Evolutionary conservation across 2,329 filamentous ascomycete species (phyloP).

Genomic region (Uncinocarpus reesii): DNA sequence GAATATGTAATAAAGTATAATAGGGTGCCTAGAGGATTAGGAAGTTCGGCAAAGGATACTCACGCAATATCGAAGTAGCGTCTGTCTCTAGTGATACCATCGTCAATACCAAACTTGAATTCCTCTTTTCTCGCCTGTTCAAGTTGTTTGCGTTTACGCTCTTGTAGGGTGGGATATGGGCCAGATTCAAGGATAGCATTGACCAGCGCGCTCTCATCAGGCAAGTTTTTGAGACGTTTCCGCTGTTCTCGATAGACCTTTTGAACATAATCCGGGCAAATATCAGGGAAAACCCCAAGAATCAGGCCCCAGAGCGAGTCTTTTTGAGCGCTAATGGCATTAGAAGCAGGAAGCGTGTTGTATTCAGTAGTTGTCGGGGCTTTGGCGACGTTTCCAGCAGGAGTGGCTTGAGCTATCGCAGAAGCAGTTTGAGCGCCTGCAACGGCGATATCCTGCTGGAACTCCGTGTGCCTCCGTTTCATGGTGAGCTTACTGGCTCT

Average conservation of each 20-base stretch:
- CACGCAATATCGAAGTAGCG: constrained; percentile 20
- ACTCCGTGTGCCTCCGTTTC: constrained; percentile 6
- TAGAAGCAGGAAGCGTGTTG: not conserved
- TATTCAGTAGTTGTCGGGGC: not conserved
- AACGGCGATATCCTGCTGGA: not conserved
- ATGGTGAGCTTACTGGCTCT: not conserved
- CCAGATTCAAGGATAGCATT: constrained; percentile 33
- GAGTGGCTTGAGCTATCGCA: too few relatives aligned
- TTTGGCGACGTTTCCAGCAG: not conserved
- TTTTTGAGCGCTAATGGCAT: not conserved
- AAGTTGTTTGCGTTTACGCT: constrained; percentile 29
- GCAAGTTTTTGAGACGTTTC: not conserved
- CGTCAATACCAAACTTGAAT: constrained; percentile 12
- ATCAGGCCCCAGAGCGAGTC: constrained; percentile 26
- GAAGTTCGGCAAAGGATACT: constrained; percentile 14
- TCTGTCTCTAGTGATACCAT: constrained; percentile 21
- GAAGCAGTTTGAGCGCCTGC: not conserved
- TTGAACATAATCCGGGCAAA: constrained; percentile 35
- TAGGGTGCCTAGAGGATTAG: constrained; percentile 1
- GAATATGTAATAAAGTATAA: not conserved
- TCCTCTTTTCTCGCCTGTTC: constrained; percentile 26
- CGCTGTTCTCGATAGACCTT: constrained; percentile 25
- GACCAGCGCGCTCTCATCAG: constrained; percentile 28
- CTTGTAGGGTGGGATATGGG: constrained; percentile 38
- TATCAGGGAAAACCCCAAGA: constrained; percentile 39